phyloP scores from a whole-genome alignment of 192 early-diverging fungal genomes.

The Backusella liffmaniae region DNA sequence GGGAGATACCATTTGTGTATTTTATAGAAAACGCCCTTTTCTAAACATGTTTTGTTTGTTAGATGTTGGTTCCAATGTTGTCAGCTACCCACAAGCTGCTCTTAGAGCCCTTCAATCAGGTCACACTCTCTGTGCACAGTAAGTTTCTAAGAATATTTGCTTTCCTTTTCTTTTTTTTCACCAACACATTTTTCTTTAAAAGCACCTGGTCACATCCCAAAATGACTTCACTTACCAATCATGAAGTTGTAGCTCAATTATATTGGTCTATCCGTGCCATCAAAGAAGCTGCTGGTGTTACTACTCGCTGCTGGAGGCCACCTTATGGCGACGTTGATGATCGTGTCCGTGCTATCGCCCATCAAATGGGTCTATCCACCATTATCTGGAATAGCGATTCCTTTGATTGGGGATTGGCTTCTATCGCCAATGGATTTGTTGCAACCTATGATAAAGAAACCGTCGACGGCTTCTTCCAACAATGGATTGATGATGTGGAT shows the following conservation, averaged over 20 bases:
- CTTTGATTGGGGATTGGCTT: conserved; percentile 41
- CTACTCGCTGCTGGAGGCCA: conserved; percentile 55
- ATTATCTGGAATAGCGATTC: conserved; percentile 33
- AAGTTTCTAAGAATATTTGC: neutral
- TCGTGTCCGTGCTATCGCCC: conserved; percentile 62
- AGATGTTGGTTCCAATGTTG: conserved; percentile 42
- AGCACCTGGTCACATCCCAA: conserved; percentile 57
- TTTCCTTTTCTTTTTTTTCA: neutral
- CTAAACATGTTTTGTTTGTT: neutral
- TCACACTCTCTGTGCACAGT: conserved; percentile 51
- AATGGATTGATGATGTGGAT: conserved; percentile 23
- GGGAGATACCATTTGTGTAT: neutral
- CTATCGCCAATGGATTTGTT: conserved; percentile 24
- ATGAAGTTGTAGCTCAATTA: conserved; percentile 53
- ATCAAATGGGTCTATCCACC: conserved; percentile 47
- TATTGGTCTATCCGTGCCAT: conserved; percentile 41
- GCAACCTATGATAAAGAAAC: neutral
- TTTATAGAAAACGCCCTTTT: neutral
- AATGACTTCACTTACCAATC: conserved; percentile 45
- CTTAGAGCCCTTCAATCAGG: conserved; percentile 40
- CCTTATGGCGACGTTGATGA: conserved; percentile 76
- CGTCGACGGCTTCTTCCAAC: conserved; percentile 20
- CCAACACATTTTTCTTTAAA: neutral
- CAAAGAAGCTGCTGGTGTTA: conserved; percentile 43
- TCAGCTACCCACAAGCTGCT: conserved; percentile 34